Base-by-base conservation (phyloP, 108 stramenopile species). In the Conticribra guillardii region DNA sequence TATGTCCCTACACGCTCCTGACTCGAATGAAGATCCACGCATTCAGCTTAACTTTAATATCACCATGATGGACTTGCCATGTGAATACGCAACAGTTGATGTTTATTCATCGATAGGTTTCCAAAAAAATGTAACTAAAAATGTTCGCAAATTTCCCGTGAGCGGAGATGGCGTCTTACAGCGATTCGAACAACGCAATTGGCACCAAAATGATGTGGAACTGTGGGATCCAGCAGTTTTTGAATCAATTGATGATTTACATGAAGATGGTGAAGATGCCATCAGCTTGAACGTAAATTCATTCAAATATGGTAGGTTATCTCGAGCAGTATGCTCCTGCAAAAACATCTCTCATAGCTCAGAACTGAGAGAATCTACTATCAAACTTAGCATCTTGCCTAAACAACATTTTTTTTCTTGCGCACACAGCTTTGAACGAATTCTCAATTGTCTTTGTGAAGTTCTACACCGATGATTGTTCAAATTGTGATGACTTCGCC, bases 41-140 rank as follows among this genome's bases (percentile, higher is more conserved):
- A 66, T 96, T 34, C 86, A 87, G 48, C 54, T 96, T 18, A 96
- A 95, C 71, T 96, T 96, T 81, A 93, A 96, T 60, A 89, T 96
- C 22, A 93, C 96, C 44, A 89, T 92, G 91, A 76, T 89, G 82
- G 91, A 92, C 67, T 48, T 96, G 29, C 83, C 81, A 29, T 96
- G 96, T 59, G 93, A 95, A 5, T 92, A 85, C 55, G 87, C 90
- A 1, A 82, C 89, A n/a, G 75, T 96, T 44, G 93, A 93, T 73
- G 84, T 92, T 26, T 86, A 55, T 30, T 70, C 76, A 1, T 49
- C 76, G 8, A 47, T 82, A 2, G 91, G 91, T 21, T 84, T 81
- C 70, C 69, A 73, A 46, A 79, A 89, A 81, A 89, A 91, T 55
- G 61, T 93, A 22, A 90, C 87, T 18, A 64, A 71, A 56, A 85